These are phyloP conservation scores for Ophiosphaerella narmari DNA, from an alignment of 2,329 filamentous ascomycete genomes.

Conservation along the genomic window DNA sequence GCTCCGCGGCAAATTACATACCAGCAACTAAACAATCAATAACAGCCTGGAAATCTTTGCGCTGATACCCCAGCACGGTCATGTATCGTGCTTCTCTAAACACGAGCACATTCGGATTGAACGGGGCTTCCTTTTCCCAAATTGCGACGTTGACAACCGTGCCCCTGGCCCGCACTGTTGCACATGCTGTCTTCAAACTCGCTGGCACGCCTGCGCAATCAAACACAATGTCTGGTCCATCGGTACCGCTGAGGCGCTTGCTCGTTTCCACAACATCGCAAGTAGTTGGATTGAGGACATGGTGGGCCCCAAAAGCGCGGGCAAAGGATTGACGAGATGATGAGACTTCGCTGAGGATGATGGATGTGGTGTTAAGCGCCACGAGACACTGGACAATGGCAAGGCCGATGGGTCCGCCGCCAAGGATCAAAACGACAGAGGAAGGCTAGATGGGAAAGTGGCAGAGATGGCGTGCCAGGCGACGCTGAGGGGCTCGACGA, in stretches of 20 bases:
- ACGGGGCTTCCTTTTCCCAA: slow-evolving; percentile 61
- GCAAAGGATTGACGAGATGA: slow-evolving; percentile 57
- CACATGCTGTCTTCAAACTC: slow-evolving; percentile 49
- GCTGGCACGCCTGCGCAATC: slow-evolving; percentile 66
- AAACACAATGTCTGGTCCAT: slow-evolving; percentile 63
- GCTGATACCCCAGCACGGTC: slow-evolving; percentile 56
- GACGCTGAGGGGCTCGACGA: slow-evolving; percentile 67
- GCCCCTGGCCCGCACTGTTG: slow-evolving; percentile 58
- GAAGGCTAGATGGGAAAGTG: slow-evolving; percentile 52
- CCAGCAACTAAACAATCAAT: slow-evolving; percentile 55
- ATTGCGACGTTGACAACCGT: slow-evolving; percentile 69
- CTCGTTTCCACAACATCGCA: slow-evolving; percentile 56
- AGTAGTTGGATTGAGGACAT: slow-evolving; percentile 58
- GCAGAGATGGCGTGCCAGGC: slow-evolving; percentile 66
- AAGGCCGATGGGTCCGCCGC: slow-evolving; percentile 67
- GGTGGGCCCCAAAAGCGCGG: slow-evolving; percentile 59
- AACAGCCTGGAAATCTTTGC: slow-evolving; percentile 61
- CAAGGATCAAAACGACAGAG: slow-evolving; percentile 60
- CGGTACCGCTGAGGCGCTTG: slow-evolving; percentile 53
- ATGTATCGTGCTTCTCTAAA: slow-evolving; percentile 59
- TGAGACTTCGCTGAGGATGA: slow-evolving; percentile 64
- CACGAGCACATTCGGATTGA: slow-evolving; percentile 60
- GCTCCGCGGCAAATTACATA: slow-evolving; percentile 13
- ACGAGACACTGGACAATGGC: slow-evolving; percentile 63
- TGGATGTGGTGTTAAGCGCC: slow-evolving; percentile 57